A percentile compares a stretch with the other conserved stretches of the same genome.
phyloP scores from a whole-genome alignment of 2,329 filamentous ascomycete genomes.

The Ophiostoma perfectum region DNA sequence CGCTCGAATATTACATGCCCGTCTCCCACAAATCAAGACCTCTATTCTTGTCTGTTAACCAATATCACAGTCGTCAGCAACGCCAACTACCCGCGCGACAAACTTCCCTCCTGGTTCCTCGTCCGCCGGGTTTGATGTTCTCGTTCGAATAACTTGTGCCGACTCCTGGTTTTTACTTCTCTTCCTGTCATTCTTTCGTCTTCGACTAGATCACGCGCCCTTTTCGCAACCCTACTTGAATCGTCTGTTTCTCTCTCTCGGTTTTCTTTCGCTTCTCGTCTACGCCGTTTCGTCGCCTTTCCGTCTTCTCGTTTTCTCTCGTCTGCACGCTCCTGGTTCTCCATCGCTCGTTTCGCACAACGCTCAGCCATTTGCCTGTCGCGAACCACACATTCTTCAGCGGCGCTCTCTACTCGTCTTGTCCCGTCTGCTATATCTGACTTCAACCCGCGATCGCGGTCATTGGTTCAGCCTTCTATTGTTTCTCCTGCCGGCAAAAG shows the following conservation, averaged over 20 bases:
- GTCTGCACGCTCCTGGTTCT: not conserved
- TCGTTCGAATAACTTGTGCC: slow-evolving; percentile 16
- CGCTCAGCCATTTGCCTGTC: slow-evolving; percentile 13
- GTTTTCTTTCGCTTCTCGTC: not conserved
- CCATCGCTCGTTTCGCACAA: slow-evolving; percentile 9
- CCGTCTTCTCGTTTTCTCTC: not conserved
- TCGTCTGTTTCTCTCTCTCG: slow-evolving; percentile 1
- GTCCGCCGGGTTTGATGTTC: slow-evolving; percentile 18
- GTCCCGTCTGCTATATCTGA: not conserved
- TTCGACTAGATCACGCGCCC: not conserved
- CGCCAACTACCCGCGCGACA: slow-evolving; percentile 20
- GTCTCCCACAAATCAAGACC: slow-evolving; percentile 14
- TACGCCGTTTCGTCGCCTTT: too few relatives aligned
- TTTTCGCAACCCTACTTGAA: not conserved
- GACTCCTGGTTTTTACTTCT: not conserved
- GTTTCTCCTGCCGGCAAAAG: slow-evolving; percentile 12
- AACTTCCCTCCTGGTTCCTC: slow-evolving; percentile 12
- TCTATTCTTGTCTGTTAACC: slow-evolving; percentile 10
- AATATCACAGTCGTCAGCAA: slow-evolving; percentile 17
- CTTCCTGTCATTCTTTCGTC: not conserved
- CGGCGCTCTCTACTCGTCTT: not conserved
- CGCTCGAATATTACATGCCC: slow-evolving; percentile 13
- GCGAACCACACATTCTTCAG: not conserved
- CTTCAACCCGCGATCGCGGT: not conserved
- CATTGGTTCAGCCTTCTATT: slow-evolving; percentile 6